Percentiles rank a stretch among this genome's conserved stretches.
These are phyloP conservation scores for Sanghuangporus baumii DNA, from an alignment of 1,284 basidiomycete genomes.

Conservation along the genomic window DNA sequence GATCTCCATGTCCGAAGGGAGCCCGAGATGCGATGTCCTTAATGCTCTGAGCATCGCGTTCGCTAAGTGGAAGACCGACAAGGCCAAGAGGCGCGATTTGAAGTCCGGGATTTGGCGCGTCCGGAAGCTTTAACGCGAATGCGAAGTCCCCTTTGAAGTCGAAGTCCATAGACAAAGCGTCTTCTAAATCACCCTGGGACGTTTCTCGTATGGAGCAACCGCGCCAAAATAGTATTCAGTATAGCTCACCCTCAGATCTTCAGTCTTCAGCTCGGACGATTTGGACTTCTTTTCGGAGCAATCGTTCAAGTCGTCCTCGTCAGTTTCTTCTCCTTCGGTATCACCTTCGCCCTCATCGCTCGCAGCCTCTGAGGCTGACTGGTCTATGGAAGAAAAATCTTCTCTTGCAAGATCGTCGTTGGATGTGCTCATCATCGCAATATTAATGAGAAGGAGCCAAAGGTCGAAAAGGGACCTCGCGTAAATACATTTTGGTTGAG, in stretches of 20 bases:
- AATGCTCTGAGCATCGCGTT: conserved; percentile 32
- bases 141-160: conserved; percentile 24
- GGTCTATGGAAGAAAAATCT: too few relatives aligned
- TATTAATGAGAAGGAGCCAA: too few relatives aligned
- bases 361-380: neutral
- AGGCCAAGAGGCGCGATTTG: conserved; percentile 22
- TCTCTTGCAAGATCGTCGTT: too few relatives aligned
- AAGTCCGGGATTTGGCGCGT: conserved; percentile 27
- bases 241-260: neutral
- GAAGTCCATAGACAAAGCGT: conserved; percentile 25
- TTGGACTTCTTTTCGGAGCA: neutral
- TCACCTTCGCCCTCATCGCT: neutral
- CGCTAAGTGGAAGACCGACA: conserved; percentile 34
- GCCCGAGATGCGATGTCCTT: conserved; percentile 29
- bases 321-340: neutral
- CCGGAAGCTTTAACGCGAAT: conserved; percentile 18
- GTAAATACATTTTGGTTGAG: too few relatives aligned
- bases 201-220: neutral
- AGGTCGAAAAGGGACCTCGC: too few relatives aligned
- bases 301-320: neutral
- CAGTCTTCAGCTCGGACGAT: neutral
- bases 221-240: neutral
- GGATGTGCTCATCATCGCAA: too few relatives aligned
- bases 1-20: conserved; percentile 34
- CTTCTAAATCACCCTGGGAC: conserved; percentile 24